A percentile compares a stretch with the other conserved stretches of the same genome.
Conservation (phyloP, 768 basidiomycete genomes). For the Tremella yokohamensis region DNA sequence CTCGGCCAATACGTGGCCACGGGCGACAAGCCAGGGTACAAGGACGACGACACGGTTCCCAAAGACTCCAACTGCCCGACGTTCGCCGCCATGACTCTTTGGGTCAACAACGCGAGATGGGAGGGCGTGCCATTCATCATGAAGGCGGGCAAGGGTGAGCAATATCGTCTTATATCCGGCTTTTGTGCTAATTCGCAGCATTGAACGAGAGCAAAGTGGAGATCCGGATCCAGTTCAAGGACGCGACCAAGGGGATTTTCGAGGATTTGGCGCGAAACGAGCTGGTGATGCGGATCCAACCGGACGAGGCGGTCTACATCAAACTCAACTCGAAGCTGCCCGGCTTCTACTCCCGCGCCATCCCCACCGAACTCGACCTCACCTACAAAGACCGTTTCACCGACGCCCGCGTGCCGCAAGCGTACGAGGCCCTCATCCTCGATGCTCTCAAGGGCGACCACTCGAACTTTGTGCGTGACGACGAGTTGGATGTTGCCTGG, state of each 20-base stretch:
- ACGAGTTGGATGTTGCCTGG: constrained; percentile 97
- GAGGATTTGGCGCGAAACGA: constrained; percentile 94
- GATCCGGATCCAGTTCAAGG: constrained; percentile 96
- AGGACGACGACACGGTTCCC: constrained; percentile 93
- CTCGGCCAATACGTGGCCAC: constrained; percentile 88
- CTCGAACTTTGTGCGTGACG: constrained; percentile 96
- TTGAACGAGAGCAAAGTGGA: constrained; percentile 98
- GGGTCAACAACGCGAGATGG: constrained; percentile 95
- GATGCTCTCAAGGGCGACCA: constrained; percentile 97
- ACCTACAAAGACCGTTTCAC: constrained; percentile 95
- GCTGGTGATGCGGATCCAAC: constrained; percentile 94
- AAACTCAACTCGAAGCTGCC: constrained; percentile 95
- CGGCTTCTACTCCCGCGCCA: constrained; percentile 79
- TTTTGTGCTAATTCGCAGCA: constrained; percentile 56
- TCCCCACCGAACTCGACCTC: constrained; percentile 96
- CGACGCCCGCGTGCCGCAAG: constrained; percentile 89
- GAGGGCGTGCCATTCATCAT: constrained; percentile 98
- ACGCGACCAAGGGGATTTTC: constrained; percentile 95
- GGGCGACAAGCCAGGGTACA: constrained; percentile 84
- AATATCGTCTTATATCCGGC: neutral
- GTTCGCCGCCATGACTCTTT: constrained; percentile 81
- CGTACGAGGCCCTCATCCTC: constrained; percentile 87
- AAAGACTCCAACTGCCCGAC: constrained; percentile 89
- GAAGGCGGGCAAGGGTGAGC: constrained; percentile 91
- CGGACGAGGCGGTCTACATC: constrained; percentile 91